Evolutionary conservation across 2,329 filamentous ascomycete species (phyloP), one percentile per base, ranked within the genome.

Genomic region (Trichophyton simii): DNA sequence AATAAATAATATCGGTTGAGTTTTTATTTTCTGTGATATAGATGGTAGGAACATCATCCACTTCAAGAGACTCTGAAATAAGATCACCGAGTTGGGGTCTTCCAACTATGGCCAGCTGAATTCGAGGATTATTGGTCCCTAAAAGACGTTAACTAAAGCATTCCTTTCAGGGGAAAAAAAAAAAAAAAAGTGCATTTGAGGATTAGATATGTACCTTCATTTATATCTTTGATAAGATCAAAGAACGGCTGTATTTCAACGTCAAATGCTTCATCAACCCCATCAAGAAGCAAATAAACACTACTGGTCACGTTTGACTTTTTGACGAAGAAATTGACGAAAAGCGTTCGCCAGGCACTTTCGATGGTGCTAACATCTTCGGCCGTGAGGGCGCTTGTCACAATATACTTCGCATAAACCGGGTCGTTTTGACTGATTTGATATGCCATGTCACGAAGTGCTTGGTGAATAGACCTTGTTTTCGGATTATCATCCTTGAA

Each of bases 371-470:
- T 72, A 62, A 79, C 77, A 25, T 77, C 74, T 9, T 78, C 67
- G 5, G 58, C 13, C 55, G 70, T 75, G 25, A 70, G 69, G 0
- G 75, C 64, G 1, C 68, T 68, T 1, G 68, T 70, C 5, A 73
- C 67, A 3, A 79, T 68, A 28, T 76, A 71, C 36, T 77, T 78
- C 50, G 71, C 73, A 64, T 79, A 80, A 31, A 72, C 73, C 0
- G 75, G 72, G 58, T 80, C 77, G 55, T 73, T 73, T 60, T 78
- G 73, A 61, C 75, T 76, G 36, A 80, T 70, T 62, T 80, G 78
- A 62, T 76, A 79, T 0, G 78, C 77, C 9, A 80, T 65, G 41
- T 79, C 77, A 0, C 76, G 71, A 3, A 80, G 69, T 0, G 77
- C 77, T 60, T 78, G 76, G 8, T 76, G 71, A 6, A 79, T 71